Conservation (phyloP, 257 asterid species). For the Gynochthodes officinalis region DNA sequence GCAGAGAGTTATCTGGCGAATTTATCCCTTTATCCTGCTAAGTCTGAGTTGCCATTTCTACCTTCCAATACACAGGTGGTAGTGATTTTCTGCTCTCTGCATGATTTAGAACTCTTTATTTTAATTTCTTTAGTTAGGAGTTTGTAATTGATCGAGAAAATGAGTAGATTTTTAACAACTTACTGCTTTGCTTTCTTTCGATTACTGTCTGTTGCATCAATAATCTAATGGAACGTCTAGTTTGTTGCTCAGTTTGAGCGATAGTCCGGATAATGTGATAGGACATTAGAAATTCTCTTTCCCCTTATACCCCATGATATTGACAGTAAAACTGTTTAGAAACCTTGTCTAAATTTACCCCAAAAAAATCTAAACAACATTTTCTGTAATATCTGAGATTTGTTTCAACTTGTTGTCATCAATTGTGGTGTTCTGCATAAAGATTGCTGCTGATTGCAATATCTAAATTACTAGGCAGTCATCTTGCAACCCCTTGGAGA, state of each 20-base stretch:
- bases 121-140: too few relatives aligned
- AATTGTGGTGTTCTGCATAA: neutral
- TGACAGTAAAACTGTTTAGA: neutral
- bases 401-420: neutral
- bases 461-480: slow-evolving; percentile 54
- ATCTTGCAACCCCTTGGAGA: slow-evolving; percentile 93
- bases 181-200: neutral
- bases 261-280: neutral
- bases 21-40: slow-evolving; percentile 91
- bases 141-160: neutral
- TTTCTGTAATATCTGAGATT: neutral
- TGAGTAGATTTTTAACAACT: neutral
- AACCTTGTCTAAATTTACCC: neutral
- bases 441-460: slow-evolving; percentile 15
- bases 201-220: neutral
- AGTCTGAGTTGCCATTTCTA: slow-evolving; percentile 82
- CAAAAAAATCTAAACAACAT: neutral
- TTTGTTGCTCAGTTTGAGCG: neutral
- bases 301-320: slow-evolving; percentile 3
- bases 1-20: slow-evolving; percentile 98
- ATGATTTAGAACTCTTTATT: neutral
- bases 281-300: neutral
- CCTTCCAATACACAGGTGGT: slow-evolving; percentile 87
- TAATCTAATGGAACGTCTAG: neutral
- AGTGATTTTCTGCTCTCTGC: slow-evolving; percentile 2